Base-by-base conservation (phyloP, 106 monocot species). In the Allium cepa region DNA sequence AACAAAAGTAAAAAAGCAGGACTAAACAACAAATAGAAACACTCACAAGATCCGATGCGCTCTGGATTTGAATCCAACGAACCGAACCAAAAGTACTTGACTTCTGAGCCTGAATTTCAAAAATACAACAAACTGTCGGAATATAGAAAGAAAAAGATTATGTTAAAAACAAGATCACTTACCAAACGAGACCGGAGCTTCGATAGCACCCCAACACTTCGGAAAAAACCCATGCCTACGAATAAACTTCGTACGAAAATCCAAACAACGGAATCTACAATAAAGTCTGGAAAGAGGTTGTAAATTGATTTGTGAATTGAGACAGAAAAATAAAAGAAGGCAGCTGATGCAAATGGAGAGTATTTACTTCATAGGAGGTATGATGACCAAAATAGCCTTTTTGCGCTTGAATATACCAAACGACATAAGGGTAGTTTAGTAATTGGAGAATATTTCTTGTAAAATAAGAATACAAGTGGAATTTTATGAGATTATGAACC, bases 11-110 rank as follows among this genome's bases (percentile, higher is more conserved):
- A 16, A 48, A 49, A 64, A 46, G 46, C 64, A 16, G 36, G 4
- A 66, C 9, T 22, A 46, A 52, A 26, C 11, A 52, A 26, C 49
- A 8, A 50, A 50, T 7, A 49, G 50, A 62, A 61, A 70, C 60
- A 72, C 77, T 71, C 72, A 93, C 93, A 64, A 81, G 77, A 66
- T 88, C 85, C 50, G 88, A 74, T 26, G 72, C 76, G 63, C 81
- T 88, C 81, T 88, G 92, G 27, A 81, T 76, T 76, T 93, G 93
- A 64, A 93, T 62, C 85, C 80, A 88, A 69, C 93, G 72, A 2
- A 88, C 86, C 6, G 88, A 85, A 26, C 79, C 83, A 62, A 83
- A 53, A 45, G 83, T 47, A 66, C 74, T 62, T 4, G 81, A 66
- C 72, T 83, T 78, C 60, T 93, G 83, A 17, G 69, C 79, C 93